Evolutionary conservation across 345 rosid species (phyloP), one percentile per base, ranked within the genome.

Genomic region (Jatropha curcas): DNA sequence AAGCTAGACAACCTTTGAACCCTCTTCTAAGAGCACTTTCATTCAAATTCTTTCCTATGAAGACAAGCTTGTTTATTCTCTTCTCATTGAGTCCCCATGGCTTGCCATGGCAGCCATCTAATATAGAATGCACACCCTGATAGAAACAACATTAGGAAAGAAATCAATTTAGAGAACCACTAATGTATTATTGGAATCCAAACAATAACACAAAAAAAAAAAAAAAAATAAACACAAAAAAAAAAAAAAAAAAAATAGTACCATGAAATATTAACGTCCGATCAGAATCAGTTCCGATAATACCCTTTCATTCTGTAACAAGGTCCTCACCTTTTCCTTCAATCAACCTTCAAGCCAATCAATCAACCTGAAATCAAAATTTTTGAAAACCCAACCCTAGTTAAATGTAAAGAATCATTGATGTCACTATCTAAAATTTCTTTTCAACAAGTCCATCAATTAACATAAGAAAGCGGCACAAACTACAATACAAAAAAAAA

Each of bases 241-340:
- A n/a, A n/a, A n/a, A n/a, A n/a, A n/a, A n/a, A n/a, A n/a, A 61
- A 41, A 30, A 4, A 25, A 67, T 7, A 4, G 56, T 71, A 90
- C 96, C 92, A 88, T 91, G 46, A 88, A 85, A n/a, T 88, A 78
- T 13, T 87, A 88, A 5, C 86, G 85, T 72, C n/a, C 84, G 83
- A 59, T 88, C 88, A 1, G 80, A 82, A 60, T 76, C 76, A 30
- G 77, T 77, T 56, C 77, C 1, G 85, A 83, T 68, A 90, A 60
- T 20, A 88, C 11, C 96, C 91, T 78, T 90, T 90, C 96, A 90
- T 84, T 74, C 91, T 77, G 80, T 88, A 90, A 71, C n/a, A n/a
- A 90, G 78, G 80, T 90, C 91, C 33, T 88, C 91, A 48, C 87
- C 92, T 76, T 85, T 88, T 65, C 88, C 92, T 73, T 90, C 91